Percentiles rank a stretch among this genome's conserved stretches.
These are phyloP conservation scores for Breviolum minutum DNA, from an alignment of 73 alveolate species.

Conservation along the genomic window DNA sequence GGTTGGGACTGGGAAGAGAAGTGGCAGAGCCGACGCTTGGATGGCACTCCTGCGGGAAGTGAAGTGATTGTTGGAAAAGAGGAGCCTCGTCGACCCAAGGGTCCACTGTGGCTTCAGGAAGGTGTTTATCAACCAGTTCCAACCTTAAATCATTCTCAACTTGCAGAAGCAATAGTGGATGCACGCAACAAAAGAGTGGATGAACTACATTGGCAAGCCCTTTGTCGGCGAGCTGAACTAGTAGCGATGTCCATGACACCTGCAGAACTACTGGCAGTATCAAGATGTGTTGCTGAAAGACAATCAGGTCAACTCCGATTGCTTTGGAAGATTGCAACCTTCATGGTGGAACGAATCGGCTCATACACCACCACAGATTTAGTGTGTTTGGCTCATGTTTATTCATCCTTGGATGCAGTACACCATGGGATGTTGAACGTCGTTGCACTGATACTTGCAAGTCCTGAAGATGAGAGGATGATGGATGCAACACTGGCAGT, in stretches of 20 bases:
- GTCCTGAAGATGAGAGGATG: conserved; percentile 65
- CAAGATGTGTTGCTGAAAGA: conserved; percentile 71
- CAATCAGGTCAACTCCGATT: conserved; percentile 85
- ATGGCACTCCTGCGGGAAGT: conserved; percentile 21
- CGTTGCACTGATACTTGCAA: conserved; percentile 59
- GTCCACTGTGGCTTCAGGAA: conserved; percentile 55
- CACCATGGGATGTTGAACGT: conserved; percentile 85
- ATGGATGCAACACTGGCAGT: conserved; percentile 50
- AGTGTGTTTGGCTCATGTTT: conserved; percentile 65
- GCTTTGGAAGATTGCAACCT: conserved; percentile 73
- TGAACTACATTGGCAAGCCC: conserved; percentile 92
- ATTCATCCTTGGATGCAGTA: conserved; percentile 54
- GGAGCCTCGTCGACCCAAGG: conserved; percentile 66
- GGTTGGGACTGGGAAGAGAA: conserved; percentile 95
- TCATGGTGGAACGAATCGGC: conserved; percentile 46
- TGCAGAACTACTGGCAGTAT: conserved; percentile 71
- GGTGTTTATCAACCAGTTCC: conserved; percentile 70
- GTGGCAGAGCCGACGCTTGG: conserved; percentile 22
- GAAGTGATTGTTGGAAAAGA: conserved; percentile 55
- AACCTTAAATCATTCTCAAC: conserved; percentile 50
- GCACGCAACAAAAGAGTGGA: conserved; percentile 36
- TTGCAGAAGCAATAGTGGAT: conserved; percentile 58
- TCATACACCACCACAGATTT: conserved; percentile 64
- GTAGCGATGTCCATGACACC: conserved; percentile 94
- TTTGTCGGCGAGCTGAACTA: conserved; percentile 77